Conservation (phyloP, 2,329 filamentous ascomycete species). For the Alternaria longipes region DNA sequence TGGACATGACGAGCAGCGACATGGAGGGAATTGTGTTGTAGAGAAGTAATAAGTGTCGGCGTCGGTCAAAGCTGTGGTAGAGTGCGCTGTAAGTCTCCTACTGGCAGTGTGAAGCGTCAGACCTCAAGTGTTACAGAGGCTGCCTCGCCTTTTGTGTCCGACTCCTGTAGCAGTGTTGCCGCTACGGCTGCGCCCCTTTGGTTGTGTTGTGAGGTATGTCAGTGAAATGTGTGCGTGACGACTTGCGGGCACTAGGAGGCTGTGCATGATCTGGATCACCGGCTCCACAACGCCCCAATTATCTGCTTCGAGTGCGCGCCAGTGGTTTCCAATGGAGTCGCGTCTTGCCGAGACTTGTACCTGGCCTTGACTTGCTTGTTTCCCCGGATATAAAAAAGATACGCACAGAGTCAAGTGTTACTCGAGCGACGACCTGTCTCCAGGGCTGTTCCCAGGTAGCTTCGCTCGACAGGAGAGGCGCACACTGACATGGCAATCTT, state of each 20-base stretch:
- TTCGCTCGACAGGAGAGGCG: background rate
- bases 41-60: background rate
- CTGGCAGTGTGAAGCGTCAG: background rate
- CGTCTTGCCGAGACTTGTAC: background rate
- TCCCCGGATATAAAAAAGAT: background rate
- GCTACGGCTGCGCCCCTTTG: constrained; percentile 24
- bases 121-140: constrained; percentile 11
- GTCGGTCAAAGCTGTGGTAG: constrained; percentile 10
- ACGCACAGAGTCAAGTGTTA: background rate
- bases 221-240: constrained; percentile 15
- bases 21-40: constrained; percentile 21
- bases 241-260: constrained; percentile 20
- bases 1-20: constrained; percentile 41
- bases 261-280: constrained; percentile 24
- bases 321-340: constrained; percentile 29
- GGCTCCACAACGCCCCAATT: constrained; percentile 17
- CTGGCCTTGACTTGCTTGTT: constrained; percentile 21
- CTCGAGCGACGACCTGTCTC: background rate
- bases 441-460: background rate
- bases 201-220: constrained; percentile 10
- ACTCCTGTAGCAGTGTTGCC: constrained; percentile 11
- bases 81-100: constrained; percentile 1
- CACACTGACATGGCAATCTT: background rate
- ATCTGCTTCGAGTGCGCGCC: constrained; percentile 8
- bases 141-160: constrained; percentile 16